Conservation (phyloP, 192 early-diverging fungal species). For the Coemansia sp. region DNA sequence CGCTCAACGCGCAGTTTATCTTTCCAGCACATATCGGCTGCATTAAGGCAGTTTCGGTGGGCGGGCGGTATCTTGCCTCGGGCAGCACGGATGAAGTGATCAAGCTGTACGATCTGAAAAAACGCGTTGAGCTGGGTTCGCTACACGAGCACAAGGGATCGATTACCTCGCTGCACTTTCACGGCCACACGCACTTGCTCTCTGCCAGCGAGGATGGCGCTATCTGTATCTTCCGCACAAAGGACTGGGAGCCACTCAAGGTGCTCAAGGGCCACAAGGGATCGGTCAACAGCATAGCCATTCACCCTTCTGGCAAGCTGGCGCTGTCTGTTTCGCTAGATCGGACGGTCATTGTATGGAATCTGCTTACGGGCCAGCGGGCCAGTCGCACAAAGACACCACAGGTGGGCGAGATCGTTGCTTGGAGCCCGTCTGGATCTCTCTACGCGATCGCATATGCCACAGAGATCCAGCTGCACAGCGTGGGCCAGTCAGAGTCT, state of each 20-base stretch:
- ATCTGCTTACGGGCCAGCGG: conserved; percentile 71
- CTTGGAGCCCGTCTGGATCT: conserved; percentile 31
- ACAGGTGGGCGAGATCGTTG: conserved; percentile 36
- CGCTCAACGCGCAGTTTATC: conserved; percentile 76
- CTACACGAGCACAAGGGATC: conserved; percentile 91
- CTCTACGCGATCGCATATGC: conserved; percentile 44
- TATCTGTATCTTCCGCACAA: conserved; percentile 86
- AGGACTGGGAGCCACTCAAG: conserved; percentile 96
- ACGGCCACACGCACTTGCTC: conserved; percentile 80
- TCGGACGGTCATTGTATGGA: conserved; percentile 71
- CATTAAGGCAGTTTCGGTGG: conserved; percentile 84
- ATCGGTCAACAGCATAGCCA: conserved; percentile 72
- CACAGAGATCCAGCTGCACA: conserved; percentile 46
- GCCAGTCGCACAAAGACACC: conserved; percentile 56
- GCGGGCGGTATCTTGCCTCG: conserved; percentile 81
- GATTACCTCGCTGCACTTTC: conserved; percentile 83
- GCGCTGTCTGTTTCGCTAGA: conserved; percentile 80
- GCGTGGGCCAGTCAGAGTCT: conserved; percentile 39
- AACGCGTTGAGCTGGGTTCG: conserved; percentile 85
- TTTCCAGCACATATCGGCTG: conserved; percentile 94
- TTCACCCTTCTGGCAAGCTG: conserved; percentile 96
- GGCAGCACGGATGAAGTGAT: conserved; percentile 96
- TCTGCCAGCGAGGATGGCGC: conserved; percentile 87
- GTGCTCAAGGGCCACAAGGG: conserved; percentile 77
- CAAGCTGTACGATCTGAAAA: conserved; percentile 86